Conservation (phyloP, 1,139 yeast genomes). For the Yamadazyma triangularis region DNA sequence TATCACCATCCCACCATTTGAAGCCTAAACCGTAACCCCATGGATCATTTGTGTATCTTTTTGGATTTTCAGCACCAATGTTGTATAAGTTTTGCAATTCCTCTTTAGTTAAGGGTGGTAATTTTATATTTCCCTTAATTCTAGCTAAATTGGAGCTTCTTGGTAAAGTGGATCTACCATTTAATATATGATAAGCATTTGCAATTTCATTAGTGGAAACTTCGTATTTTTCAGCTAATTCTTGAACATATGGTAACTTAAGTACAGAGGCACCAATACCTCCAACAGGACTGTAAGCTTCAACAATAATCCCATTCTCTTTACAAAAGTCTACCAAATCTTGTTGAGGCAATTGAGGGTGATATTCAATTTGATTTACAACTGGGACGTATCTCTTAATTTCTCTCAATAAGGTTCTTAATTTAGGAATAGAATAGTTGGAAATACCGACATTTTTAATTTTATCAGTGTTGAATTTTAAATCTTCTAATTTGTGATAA, state of each 20-base stretch:
- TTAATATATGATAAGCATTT: conserved; percentile 30
- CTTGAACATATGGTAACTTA: conserved; percentile 22
- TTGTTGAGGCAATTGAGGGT: conserved; percentile 36
- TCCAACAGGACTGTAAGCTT: conserved; percentile 36
- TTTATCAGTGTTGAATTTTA: conserved; percentile 26
- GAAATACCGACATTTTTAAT: conserved; percentile 31
- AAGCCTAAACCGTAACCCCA: conserved; percentile 36
- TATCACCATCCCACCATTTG: conserved; percentile 32
- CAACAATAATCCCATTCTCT: conserved; percentile 21
- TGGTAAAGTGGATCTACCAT: conserved; percentile 28
- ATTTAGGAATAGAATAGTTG: conserved; percentile 25
- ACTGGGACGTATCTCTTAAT: conserved; percentile 28
- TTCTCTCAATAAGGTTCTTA: conserved; percentile 23
- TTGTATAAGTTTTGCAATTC: conserved; percentile 38
- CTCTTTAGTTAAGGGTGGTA: conserved; percentile 35
- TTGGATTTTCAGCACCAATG: conserved; percentile 39
- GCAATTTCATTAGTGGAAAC: conserved; percentile 29
- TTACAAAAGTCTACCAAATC: conserved; percentile 27
- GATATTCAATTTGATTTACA: conserved; percentile 34
- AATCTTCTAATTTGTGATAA: conserved; percentile 43
- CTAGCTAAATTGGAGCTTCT: conserved; percentile 33
- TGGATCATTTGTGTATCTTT: conserved; percentile 24
- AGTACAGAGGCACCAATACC: conserved; percentile 32
- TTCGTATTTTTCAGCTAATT: conserved; percentile 27
- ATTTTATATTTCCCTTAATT: conserved; percentile 21